Base-by-base conservation (phyloP, 495 filamentous ascomycete genomes). In the Penicillium manginii region DNA sequence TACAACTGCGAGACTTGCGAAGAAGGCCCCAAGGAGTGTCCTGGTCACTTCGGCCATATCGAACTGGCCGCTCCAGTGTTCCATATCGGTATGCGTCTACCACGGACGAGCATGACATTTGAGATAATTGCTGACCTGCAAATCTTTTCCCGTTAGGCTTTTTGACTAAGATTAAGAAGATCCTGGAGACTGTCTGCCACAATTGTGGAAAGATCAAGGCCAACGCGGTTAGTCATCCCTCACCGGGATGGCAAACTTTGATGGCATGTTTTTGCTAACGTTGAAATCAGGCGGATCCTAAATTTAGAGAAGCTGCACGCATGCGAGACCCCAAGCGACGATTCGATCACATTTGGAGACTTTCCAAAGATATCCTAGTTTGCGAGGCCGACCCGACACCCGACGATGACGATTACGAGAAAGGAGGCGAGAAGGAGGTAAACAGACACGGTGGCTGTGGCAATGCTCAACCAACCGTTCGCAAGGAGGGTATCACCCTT, bases 1-100 rank as follows among this genome's bases (percentile, higher is more conserved):
- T 92, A 88, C 78, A 92, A 91, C 68, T 99, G 94, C 77, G 91
- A 87, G 63, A 99, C 94, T 45, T 99, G 94, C 73, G 87, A 91
- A 63, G 92, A 98, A 73, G 86, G 88, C 65, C 96, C 96, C 82
- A 88, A 90, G 33, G 91, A 96, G 70, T 99, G 94, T 74, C 92
- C 92, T 55, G 94, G 94, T 29, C 94, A 99, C 73, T 99, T 97
- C 65, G 94, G 94, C 35, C 96, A 98, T 72, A 97, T 97, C 59
- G 96, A 99, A 70, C 84, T 99, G 53, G 92, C 94, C 11, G 88
- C 87, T 64, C 94, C 94, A 14, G 94, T 98, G 60, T 99, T 88
- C 70, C 94, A 99, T 66, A 79, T 80, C 42, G 78, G 78, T 91
- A 91, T 23, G 46, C 2, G 0, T 22, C 8, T 49, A 37, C n/a